Conservation (phyloP, 305 asterid species). For the Fraxinus xanthoxyloides region DNA sequence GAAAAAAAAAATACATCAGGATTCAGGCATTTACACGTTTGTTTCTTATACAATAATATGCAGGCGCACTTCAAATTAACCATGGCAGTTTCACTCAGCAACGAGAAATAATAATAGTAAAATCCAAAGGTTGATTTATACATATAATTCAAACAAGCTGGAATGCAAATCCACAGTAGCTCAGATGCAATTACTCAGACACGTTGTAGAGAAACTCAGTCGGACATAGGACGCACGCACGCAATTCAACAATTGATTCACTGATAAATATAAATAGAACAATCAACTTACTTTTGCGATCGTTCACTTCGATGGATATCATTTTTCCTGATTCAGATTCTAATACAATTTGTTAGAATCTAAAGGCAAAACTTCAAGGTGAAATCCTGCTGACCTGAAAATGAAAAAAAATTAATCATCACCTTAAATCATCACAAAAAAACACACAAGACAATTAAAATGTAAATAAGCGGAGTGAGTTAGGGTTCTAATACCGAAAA, state of each 20-base stretch:
- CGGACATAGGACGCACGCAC: not conserved
- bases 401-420: slow-evolving; percentile 10
- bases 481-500: slow-evolving; percentile 6
- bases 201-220: slow-evolving; percentile 1
- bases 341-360: slow-evolving; percentile 17
- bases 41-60: not conserved
- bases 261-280: not conserved
- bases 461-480: not conserved
- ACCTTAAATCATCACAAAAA: not conserved
- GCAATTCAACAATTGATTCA: not conserved
- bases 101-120: not conserved
- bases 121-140: not conserved
- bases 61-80: not conserved
- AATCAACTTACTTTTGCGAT: slow-evolving; percentile 58
- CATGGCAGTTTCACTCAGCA: not conserved
- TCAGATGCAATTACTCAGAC: not conserved
- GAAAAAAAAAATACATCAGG: slow-evolving; percentile 3
- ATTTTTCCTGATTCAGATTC: slow-evolving; percentile 42
- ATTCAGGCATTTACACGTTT: slow-evolving; percentile 4
- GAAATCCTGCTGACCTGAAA: slow-evolving; percentile 28
- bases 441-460: not conserved
- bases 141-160: not conserved
- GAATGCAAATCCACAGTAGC: not conserved
- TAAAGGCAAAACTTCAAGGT: not conserved
- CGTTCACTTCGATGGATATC: slow-evolving; percentile 81